Evolutionary conservation across 1,139 yeast species (phyloP).

Genomic region (Taiozyma sp.): DNA sequence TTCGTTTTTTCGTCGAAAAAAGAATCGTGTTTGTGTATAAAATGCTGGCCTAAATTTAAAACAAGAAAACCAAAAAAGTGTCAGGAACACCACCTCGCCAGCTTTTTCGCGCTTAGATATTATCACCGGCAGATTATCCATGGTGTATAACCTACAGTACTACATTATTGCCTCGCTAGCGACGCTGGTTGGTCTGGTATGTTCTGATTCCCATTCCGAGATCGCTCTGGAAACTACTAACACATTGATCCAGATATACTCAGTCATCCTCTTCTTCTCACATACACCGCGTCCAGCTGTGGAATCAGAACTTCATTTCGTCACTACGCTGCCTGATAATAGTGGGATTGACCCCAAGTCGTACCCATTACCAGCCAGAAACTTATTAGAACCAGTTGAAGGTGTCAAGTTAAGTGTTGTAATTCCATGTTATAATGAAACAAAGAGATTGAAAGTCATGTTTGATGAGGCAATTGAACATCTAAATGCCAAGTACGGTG

Average conservation of each 20-base stretch:
- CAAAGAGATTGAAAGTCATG: slow-evolving; percentile 65
- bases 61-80: background rate
- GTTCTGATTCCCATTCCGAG: background rate
- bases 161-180: background rate
- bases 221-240: background rate
- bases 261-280: slow-evolving; percentile 28
- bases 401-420: slow-evolving; percentile 61
- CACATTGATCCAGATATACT: slow-evolving; percentile 8
- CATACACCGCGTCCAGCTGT: slow-evolving; percentile 41
- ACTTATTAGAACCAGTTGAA: slow-evolving; percentile 15
- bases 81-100: background rate
- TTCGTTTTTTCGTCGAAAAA: background rate
- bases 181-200: background rate
- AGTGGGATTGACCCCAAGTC: slow-evolving; percentile 14
- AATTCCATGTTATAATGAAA: slow-evolving; percentile 90
- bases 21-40: background rate
- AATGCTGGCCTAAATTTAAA: background rate
- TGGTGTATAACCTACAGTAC: background rate
- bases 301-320: slow-evolving; percentile 35
- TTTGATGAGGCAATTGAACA: slow-evolving; percentile 67
- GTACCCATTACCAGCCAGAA: slow-evolving; percentile 14
- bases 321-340: slow-evolving; percentile 14
- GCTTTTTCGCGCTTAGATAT: background rate
- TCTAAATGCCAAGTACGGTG: slow-evolving; percentile 35
- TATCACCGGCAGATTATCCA: background rate